phyloP scores from a whole-genome alignment of 2,329 filamentous ascomycete species.

The Fusarium solani-melongenae region DNA sequence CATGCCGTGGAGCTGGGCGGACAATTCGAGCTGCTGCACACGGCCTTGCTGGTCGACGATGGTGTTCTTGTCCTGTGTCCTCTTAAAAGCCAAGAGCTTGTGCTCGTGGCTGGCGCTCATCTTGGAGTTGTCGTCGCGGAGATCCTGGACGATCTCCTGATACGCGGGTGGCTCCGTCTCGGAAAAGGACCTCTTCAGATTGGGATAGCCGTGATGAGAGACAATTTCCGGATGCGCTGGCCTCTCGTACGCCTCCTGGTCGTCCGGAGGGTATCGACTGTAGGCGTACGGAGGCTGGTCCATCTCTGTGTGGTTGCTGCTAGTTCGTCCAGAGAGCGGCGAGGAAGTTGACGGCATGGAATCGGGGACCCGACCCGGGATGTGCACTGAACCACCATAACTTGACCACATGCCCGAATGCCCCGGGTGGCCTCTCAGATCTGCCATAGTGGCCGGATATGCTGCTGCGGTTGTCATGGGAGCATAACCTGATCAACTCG shows the following conservation, averaged over 20 bases:
- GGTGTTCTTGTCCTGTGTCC: slow-evolving; percentile 68
- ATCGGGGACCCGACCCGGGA: slow-evolving; percentile 63
- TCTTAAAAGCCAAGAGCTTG: slow-evolving; percentile 69
- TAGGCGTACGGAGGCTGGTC: slow-evolving; percentile 65
- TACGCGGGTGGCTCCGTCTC: slow-evolving; percentile 66
- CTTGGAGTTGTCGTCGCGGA: slow-evolving; percentile 68
- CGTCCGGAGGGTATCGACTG: slow-evolving; percentile 65
- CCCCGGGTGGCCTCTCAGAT: slow-evolving; percentile 69
- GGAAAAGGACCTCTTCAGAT: slow-evolving; percentile 68
- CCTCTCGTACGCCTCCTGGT: slow-evolving; percentile 65
- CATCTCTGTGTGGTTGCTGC: slow-evolving; percentile 61
- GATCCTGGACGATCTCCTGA: slow-evolving; percentile 70
- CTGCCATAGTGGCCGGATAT: slow-evolving; percentile 72
- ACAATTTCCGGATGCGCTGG: slow-evolving; percentile 60
- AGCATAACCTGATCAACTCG: slow-evolving; percentile 55
- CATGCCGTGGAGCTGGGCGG: slow-evolving; percentile 86
- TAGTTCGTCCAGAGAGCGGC: slow-evolving; percentile 61
- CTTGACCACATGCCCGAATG: slow-evolving; percentile 69
- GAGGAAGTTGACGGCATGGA: slow-evolving; percentile 59
- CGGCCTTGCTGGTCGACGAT: slow-evolving; percentile 69
- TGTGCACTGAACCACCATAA: slow-evolving; percentile 66
- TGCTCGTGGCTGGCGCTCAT: slow-evolving; percentile 69
- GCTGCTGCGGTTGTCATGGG: slow-evolving; percentile 71
- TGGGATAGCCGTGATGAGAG: slow-evolving; percentile 64
- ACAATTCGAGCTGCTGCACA: slow-evolving; percentile 70